Percentiles rank a stretch among this genome's conserved stretches.
phyloP scores from a whole-genome alignment of 2,329 filamentous ascomycete species.

The Aspergillus aculeatinus region DNA sequence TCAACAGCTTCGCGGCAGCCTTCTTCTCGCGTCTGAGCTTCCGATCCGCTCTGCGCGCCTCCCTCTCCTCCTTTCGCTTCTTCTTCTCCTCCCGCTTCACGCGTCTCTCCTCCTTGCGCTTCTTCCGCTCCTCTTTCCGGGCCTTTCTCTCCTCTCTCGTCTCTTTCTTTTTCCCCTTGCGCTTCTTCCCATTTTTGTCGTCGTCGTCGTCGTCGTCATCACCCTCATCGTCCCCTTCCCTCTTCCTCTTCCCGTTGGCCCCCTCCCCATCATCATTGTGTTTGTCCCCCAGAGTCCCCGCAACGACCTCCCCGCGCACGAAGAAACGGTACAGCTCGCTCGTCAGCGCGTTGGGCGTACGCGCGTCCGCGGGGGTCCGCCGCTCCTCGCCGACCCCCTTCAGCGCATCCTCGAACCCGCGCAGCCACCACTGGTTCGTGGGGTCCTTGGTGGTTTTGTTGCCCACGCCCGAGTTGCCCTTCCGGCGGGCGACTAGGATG shows the following conservation, averaged over 20 bases:
- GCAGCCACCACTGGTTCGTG: constrained; percentile 93
- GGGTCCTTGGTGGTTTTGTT: constrained; percentile 65
- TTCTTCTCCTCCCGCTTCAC: constrained; percentile 21
- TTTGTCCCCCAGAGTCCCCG: constrained; percentile 58
- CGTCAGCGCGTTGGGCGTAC: constrained; percentile 42
- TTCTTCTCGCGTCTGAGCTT: constrained; percentile 23
- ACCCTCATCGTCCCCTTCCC: no score
- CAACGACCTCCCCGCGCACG: constrained; percentile 74
- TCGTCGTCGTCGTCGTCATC: no score
- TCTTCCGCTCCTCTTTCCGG: constrained; percentile 17
- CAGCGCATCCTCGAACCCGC: constrained; percentile 87
- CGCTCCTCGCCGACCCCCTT: constrained; percentile 68
- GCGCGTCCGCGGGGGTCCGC: constrained; percentile 52
- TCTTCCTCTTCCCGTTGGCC: constrained; percentile 2
- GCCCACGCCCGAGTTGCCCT: constrained; percentile 78
- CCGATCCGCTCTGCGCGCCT: constrained; percentile 26
- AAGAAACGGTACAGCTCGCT: constrained; percentile 76
- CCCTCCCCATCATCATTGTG: constrained; percentile 7
- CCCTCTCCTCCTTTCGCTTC: constrained; percentile 27
- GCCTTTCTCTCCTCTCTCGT: constrained; percentile 33
- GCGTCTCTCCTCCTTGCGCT: constrained; percentile 13
- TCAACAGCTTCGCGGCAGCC: constrained; percentile 9
- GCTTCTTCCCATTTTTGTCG: neutral
- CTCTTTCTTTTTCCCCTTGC: constrained; percentile 27
- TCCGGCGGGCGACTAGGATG: constrained; percentile 77